These are phyloP conservation scores for Tetrastigma voinierianum DNA, from an alignment of 164 flowering plant species.

Conservation along the genomic window DNA sequence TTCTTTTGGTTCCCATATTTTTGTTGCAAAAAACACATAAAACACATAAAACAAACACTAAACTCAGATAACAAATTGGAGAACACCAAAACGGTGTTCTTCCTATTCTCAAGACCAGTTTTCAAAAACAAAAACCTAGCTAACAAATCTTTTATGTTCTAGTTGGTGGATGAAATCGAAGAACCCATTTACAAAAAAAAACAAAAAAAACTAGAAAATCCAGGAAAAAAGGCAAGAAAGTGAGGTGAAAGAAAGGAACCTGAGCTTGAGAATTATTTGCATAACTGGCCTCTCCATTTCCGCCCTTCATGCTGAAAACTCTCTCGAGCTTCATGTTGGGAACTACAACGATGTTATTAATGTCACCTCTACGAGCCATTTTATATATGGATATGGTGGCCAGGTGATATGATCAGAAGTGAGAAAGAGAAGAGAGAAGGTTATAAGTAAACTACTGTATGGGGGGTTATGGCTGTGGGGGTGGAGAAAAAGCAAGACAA, in stretches of 20 bases:
- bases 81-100: too few species aligned
- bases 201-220: neutral
- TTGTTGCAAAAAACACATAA: too few species aligned
- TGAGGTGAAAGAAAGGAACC: constrained; percentile 27
- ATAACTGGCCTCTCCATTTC: constrained; percentile 79
- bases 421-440: neutral
- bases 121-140: too few species aligned
- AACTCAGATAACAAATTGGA: too few species aligned
- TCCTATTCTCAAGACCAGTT: too few species aligned
- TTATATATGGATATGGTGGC: too few species aligned
- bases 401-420: neutral
- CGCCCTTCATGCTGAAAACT: constrained; percentile 85
- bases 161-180: too few species aligned
- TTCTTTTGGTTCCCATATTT: too few species aligned
- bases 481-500: neutral
- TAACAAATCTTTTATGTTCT: too few species aligned
- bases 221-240: neutral
- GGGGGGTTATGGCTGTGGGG: neutral
- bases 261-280: constrained; percentile 91
- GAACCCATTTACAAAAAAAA: too few species aligned
- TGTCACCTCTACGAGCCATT: constrained; percentile 52
- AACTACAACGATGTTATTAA: constrained; percentile 43
- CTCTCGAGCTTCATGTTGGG: constrained; percentile 67
- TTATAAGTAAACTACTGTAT: too few species aligned
- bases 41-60: too few species aligned